These are phyloP conservation scores for Colletotrichum sp. DNA, from an alignment of 2,329 filamentous ascomycete genomes.

Conservation along the genomic window DNA sequence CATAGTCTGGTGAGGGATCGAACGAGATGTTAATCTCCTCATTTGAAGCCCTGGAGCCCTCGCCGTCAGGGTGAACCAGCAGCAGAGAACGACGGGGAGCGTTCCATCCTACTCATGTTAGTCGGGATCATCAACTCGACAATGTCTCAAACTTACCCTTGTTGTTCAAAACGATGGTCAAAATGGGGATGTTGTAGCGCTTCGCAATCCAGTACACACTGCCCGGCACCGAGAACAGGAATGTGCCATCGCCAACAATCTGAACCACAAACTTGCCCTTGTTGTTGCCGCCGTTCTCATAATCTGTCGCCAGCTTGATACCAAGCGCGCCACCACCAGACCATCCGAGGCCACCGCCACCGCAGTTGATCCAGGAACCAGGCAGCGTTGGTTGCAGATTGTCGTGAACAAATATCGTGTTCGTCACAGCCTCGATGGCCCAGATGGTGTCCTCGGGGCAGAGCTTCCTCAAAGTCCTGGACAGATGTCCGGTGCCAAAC, in stretches of 20 bases:
- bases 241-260: slow-evolving; percentile 63
- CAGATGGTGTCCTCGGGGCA: slow-evolving; percentile 66
- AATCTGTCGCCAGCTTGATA: slow-evolving; percentile 71
- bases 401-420: slow-evolving; percentile 70
- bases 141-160: slow-evolving; percentile 44
- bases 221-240: slow-evolving; percentile 57
- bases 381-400: slow-evolving; percentile 72
- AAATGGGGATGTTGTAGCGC: slow-evolving; percentile 57
- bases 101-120: slow-evolving; percentile 41
- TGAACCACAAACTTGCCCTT: slow-evolving; percentile 56
- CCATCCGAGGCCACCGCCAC: slow-evolving; percentile 82
- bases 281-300: slow-evolving; percentile 39
- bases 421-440: slow-evolving; percentile 80
- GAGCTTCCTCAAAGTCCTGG: slow-evolving; percentile 31
- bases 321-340: slow-evolving; percentile 77
- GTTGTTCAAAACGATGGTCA: slow-evolving; percentile 63
- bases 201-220: slow-evolving; percentile 62
- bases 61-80: slow-evolving; percentile 48
- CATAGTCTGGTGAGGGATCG: slow-evolving; percentile 46
- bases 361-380: slow-evolving; percentile 81
- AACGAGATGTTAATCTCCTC: slow-evolving; percentile 54
- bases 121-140: not conserved
- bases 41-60: slow-evolving; percentile 44
- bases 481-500: slow-evolving; percentile 44
- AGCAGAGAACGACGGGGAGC: slow-evolving; percentile 46